Evolutionary conservation across 2,329 filamentous ascomycete species (phyloP), one percentile per base, ranked within the genome.

Genomic region (Penicillium freii): DNA sequence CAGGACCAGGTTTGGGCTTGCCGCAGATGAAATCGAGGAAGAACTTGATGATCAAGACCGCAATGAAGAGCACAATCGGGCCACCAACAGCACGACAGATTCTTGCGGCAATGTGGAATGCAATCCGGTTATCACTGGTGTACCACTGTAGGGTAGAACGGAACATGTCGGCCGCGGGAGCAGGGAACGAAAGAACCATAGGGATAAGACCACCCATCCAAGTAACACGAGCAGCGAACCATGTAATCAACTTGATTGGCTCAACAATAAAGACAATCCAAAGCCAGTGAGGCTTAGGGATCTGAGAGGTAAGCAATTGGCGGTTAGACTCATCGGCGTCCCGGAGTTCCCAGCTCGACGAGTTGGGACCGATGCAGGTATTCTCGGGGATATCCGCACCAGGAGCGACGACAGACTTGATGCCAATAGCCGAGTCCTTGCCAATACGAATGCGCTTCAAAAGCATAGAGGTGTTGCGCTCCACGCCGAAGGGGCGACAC

Each of bases 381-480:
- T 78, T 73, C 5, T 78, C 74, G 0, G 81, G 80, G 1, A 85
- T 62, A 6, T 60, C 68, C 0, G 81, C 76, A 1, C 82, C 82
- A 1, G 83, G 76, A 0, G 82, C 80, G 3, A 85, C 68, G 44
- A 82, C 77, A 0, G 81, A 80, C 4, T 77, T 73, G 3, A 79
- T 62, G 6, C 82, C 82, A 5, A 84, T 71, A 1, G 74, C 78
- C 10, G 75, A 74, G 45, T 81, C 78, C 8, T 71, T 69, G 1
- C 82, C 82, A 50, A 85, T 77, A 10, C 67, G 68, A 59, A 85
- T 84, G 7, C 69, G 73, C 11, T 79, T 81, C 11, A 85, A 73
- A 56, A 83, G 83, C 82, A 85, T 85, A 1, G 78, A 78, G 0
- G 82, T 83, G 66, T 84, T 84, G n/a, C 76, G 72, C 68, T 85